Evolutionary conservation across 2,329 filamentous ascomycete species (phyloP).

Genomic region (Chaetothyriales sp.): DNA sequence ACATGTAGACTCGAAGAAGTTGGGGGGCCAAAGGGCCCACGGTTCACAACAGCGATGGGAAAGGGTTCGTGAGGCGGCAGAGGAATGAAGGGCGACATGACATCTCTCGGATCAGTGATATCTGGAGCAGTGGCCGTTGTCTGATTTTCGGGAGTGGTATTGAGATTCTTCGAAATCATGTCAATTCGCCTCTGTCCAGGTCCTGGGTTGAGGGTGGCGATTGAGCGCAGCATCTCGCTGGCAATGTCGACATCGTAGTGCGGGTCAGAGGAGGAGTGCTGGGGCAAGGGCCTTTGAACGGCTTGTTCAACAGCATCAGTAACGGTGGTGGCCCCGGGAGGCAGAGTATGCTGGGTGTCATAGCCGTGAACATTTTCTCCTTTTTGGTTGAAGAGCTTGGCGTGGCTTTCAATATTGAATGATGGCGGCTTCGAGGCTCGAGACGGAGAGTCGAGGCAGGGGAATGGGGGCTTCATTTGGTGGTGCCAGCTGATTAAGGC

Average conservation of each 20-base stretch:
- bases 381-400: constrained; percentile 13
- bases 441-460: constrained; percentile 41
- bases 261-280: constrained; percentile 45
- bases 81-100: constrained; percentile 55
- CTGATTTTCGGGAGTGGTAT: constrained; percentile 42
- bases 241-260: constrained; percentile 52
- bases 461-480: constrained; percentile 45
- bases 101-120: constrained; percentile 33
- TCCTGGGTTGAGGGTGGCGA: constrained; percentile 41
- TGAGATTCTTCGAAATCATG: constrained; percentile 52
- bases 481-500: constrained; percentile 61
- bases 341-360: not conserved
- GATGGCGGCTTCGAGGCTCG: constrained; percentile 19
- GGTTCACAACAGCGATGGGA: constrained; percentile 59
- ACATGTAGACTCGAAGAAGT: constrained; percentile 48
- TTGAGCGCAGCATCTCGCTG: constrained; percentile 49
- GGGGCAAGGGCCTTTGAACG: constrained; percentile 26
- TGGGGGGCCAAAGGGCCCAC: constrained; percentile 51
- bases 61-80: constrained; percentile 42
- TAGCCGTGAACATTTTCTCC: constrained; percentile 3
- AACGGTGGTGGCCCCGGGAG: not conserved
- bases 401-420: constrained; percentile 9
- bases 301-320: not conserved
- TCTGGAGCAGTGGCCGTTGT: constrained; percentile 43
- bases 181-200: constrained; percentile 41